Evolutionary conservation across 1,284 basidiomycete species (phyloP), one percentile per base, ranked within the genome.

Genomic region (Earliella scabrosa): DNA sequence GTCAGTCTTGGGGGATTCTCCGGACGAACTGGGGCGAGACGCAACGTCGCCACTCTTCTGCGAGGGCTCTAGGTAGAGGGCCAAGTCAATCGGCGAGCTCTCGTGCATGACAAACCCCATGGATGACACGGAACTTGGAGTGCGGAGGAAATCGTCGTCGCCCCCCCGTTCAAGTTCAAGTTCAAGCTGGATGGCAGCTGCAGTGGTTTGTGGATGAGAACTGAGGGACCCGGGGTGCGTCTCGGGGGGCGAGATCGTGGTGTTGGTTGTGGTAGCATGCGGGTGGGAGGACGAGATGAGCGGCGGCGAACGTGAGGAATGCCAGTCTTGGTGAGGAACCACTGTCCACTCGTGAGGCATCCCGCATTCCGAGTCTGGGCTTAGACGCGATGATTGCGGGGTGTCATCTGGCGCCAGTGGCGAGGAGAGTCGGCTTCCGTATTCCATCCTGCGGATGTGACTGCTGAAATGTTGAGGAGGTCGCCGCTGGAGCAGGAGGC

Each of bases 201-300:
- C 3, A 57, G 60, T 24, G 59, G 60, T 16, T 54, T 59, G 8
- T 57, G 54, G 11, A 62, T n/a, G 50, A 44, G 49, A 46, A 31
- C 55, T 52, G 11, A 62, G 34, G 44, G 59, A 62, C 32, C 59
- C 60, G 21, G 60, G 60, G 38, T 62, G 57, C 18, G 50, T 56
- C 14, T 56, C 56, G 31, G 59, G 52, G 27, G 60, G 57, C 11
- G 57, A 54, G 43, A 52, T 48, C 9, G 57, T 57, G 31, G 54
- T 57, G 45, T 62, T 49, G 16, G 54, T 35, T 38, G 44, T 49
- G 26, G n/a, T 24, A 16, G 41, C 27, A 10, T 34, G n/a, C 8
- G 29, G 21, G 32, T 54, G 31, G 13, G 39, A 36, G 34, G 46
- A 29, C 9, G 56, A 57, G 13, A 62, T 35, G 39, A 52, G 60